phyloP scores from a whole-genome alignment of 768 basidiomycete genomes.

The Trametopsis cervina region DNA sequence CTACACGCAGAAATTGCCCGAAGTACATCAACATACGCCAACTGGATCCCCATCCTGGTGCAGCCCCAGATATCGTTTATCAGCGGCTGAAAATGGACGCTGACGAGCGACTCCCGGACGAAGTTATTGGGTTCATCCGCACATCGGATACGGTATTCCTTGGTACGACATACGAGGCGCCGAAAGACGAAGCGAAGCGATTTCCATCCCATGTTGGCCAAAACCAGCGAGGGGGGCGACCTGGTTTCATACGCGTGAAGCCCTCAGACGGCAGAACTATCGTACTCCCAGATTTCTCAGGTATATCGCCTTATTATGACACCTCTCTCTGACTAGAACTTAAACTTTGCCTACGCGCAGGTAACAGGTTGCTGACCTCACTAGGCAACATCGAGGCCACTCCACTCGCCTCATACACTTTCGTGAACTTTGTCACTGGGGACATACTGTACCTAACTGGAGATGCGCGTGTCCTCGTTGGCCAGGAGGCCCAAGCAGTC shows the following conservation, averaged over 20 bases:
- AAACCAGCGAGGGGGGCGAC: conserved; percentile 60
- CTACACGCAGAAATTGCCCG: conserved; percentile 49
- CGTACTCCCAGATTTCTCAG: conserved; percentile 55
- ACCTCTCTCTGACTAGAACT: background rate
- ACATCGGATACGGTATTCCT: conserved; percentile 48
- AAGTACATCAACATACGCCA: conserved; percentile 61
- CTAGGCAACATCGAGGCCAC: conserved; percentile 56
- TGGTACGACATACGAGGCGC: conserved; percentile 43
- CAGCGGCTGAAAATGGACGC: conserved; percentile 26
- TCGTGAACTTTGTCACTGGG: conserved; percentile 46
- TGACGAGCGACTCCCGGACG: conserved; percentile 40
- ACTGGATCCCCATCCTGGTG: conserved; percentile 35
- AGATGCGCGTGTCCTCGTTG: conserved; percentile 41
- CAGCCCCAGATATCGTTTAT: conserved; percentile 33
- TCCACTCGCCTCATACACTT: conserved; percentile 49
- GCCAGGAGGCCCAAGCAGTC: conserved; percentile 37
- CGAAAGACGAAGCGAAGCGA: conserved; percentile 27
- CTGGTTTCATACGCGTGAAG: conserved; percentile 45
- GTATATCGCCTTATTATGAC: conserved; percentile 19
- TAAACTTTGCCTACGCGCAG: conserved; percentile 22
- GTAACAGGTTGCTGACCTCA: conserved; percentile 58
- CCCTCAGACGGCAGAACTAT: conserved; percentile 49
- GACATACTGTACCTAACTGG: conserved; percentile 60
- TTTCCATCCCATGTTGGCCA: conserved; percentile 56
- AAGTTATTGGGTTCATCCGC: conserved; percentile 40